Evolutionary conservation across 148 eudicot species (phyloP).

Genomic region (Linanthus parryae): DNA sequence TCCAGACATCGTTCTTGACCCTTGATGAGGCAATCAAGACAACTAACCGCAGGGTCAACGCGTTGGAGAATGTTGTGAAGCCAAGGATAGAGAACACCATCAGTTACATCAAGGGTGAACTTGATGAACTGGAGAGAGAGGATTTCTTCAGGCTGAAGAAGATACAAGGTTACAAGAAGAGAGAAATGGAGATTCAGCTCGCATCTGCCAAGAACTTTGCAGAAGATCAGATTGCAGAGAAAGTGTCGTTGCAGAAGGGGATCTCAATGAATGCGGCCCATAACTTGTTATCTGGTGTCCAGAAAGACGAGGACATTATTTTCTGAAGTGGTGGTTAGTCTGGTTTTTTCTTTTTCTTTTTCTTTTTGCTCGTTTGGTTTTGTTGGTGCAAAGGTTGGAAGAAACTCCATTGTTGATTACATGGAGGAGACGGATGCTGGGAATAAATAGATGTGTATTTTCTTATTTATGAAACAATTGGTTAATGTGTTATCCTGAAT

Average conservation of each 20-base stretch:
- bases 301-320: slow-evolving; percentile 9
- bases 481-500: too few species aligned
- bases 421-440: too few species aligned
- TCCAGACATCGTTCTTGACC: slow-evolving; percentile 7
- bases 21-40: slow-evolving; percentile 9
- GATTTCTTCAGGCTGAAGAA: slow-evolving; percentile 12
- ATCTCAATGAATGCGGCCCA: neutral
- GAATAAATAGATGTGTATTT: too few species aligned
- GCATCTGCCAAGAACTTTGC: neutral
- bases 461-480: too few species aligned
- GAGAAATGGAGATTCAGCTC: slow-evolving; percentile 4
- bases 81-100: slow-evolving; percentile 9
- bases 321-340: too few species aligned
- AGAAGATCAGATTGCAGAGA: slow-evolving; percentile 1
- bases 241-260: slow-evolving; percentile 4
- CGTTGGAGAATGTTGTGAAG: slow-evolving; percentile 9
- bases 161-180: slow-evolving; percentile 9
- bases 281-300: slow-evolving; percentile 2
- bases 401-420: too few species aligned
- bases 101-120: slow-evolving; percentile 4
- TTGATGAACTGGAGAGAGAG: slow-evolving; percentile 9
- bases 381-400: too few species aligned
- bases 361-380: too few species aligned
- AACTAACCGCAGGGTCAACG: slow-evolving; percentile 9
- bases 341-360: too few species aligned